Evolutionary conservation across 768 basidiomycete species (phyloP).

Genomic region (Mycena capillaripes): DNA sequence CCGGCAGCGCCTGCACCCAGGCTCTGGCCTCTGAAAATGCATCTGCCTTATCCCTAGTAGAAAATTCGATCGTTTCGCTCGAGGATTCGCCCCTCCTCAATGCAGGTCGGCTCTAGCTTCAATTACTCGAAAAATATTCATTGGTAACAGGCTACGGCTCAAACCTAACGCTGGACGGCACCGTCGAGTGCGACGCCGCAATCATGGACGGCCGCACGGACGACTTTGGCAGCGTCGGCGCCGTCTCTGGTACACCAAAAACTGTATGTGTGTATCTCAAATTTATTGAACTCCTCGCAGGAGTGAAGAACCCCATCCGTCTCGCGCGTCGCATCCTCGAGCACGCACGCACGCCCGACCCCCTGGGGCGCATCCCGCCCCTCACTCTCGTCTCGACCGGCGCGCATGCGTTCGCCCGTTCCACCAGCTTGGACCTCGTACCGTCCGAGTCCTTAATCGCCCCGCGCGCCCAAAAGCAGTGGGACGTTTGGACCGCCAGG

Average conservation of each 20-base stretch:
- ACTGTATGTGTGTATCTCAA: neutral
- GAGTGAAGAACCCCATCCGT: constrained; percentile 78
- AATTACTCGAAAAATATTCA: neutral
- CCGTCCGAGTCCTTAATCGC: constrained; percentile 63
- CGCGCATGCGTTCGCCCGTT: constrained; percentile 67
- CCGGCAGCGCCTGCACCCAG: constrained; percentile 65
- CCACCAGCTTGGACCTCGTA: constrained; percentile 43
- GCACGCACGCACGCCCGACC: constrained; percentile 59
- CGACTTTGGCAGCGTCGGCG: constrained; percentile 80
- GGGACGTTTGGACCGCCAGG: constrained; percentile 71
- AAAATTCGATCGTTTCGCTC: constrained; percentile 66
- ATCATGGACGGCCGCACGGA: constrained; percentile 65
- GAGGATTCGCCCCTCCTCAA: constrained; percentile 81
- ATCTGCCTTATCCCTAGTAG: constrained; percentile 48
- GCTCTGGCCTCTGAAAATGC: constrained; percentile 47
- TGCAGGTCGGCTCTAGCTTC: constrained; percentile 62
- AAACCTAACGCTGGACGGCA: constrained; percentile 79
- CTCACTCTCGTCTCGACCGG: constrained; percentile 77
- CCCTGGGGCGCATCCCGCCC: constrained; percentile 78
- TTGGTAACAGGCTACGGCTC: constrained; percentile 80
- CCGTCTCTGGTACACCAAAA: constrained; percentile 67
- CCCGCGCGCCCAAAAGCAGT: constrained; percentile 63
- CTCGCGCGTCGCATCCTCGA: constrained; percentile 72
- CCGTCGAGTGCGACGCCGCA: constrained; percentile 87
- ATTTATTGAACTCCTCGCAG: constrained; percentile 49